Base-by-base conservation (phyloP, 257 asterid species). In the Solanum lycopersicoides region DNA sequence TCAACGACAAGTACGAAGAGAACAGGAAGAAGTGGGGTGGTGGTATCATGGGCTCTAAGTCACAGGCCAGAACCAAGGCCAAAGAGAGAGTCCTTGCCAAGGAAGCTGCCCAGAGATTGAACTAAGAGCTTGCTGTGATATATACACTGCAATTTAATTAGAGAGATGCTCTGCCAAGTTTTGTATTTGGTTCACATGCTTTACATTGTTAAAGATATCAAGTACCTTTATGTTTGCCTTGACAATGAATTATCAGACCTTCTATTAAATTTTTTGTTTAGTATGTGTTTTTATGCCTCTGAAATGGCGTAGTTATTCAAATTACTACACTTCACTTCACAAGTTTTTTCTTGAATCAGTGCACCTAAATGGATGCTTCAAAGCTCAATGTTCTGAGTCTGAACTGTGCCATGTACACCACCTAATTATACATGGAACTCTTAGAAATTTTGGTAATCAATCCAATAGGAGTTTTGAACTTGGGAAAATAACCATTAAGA, bases 11-110 rank as follows among this genome's bases (percentile, higher is more conserved):
- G 34, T 91, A 45, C 14, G 93, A 91, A 32, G 92, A 90, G 77
- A 74, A 91, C 77, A 87, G 91, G 66, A 91, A 86, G 84, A 91
- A 91, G 87, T 91, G 93, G 92, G 93, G 93, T 3, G 93, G 93
- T 23, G 93, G 93, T 18, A 68, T 90, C 85, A 91, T 91, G 93
- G 93, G 93, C 7, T 90, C 92, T 0, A 91, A 91, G 88, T 91
- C 93, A 13, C 93, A 91, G 84, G 93, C 93, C 6, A 91, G 60
- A 41, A 89, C 92, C 32, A 91, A 91, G 86, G 93, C 93, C 4
- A 91, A 91, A 59, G 93, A 91, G 66, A 87, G 89, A 82, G 47
- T 91, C 59, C 92, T 91, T n/a, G 91, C 91, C 39, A 92, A 92
- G 88, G 93, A 91, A 85, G 90, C 90, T 34, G 90, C 92, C 45